Evolutionary conservation across 2,329 filamentous ascomycete species (phyloP), one percentile per base, ranked within the genome.

Genomic region (Mariannaea elegans): DNA sequence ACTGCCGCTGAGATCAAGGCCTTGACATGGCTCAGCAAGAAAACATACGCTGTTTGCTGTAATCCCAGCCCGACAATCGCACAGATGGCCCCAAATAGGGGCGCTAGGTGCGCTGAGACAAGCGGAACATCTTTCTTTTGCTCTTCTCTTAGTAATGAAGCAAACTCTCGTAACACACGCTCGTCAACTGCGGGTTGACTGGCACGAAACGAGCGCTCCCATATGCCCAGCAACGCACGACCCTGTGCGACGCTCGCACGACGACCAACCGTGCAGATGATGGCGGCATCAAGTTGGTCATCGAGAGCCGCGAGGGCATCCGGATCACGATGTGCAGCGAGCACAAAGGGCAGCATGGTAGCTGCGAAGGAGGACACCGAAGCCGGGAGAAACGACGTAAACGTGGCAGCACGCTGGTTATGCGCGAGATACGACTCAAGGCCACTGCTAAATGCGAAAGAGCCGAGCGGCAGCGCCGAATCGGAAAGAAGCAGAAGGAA

Each of bases 391-490:
- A 95, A 95, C 44, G 80, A 76, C 41, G 85, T 72, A 75, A 93
- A 90, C 19, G 78, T 73, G 18, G 78, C 71, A 16, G 74, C 62
- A 38, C 73, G 74, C 6, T 75, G 75, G 66, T 81, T 81, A 79
- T 95, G 92, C 3, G 90, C 89, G 16, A 94, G 86, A 75, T 90
- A 94, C 38, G 91, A 94, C 78, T 95, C 92, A 14, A 95, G 84
- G 3, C 91, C 91, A 67, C 87, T 90, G 80, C 88, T 92, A 80
- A 94, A 95, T 70, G 92, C 92, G 77, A 95, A 95, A n/a, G 91
- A 92, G 57, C 92, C 92, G 0, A 95, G 82, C 1, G 92, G 92
- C 2, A 95, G 85, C 13, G 91, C 90, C 1, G 92, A 94, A 80
- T 95, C 92, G 46, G 92, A 87, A 47, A 94, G 87, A 3, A 95